Conservation (phyloP, 768 basidiomycete species). For the Termitomyces sp. region DNA sequence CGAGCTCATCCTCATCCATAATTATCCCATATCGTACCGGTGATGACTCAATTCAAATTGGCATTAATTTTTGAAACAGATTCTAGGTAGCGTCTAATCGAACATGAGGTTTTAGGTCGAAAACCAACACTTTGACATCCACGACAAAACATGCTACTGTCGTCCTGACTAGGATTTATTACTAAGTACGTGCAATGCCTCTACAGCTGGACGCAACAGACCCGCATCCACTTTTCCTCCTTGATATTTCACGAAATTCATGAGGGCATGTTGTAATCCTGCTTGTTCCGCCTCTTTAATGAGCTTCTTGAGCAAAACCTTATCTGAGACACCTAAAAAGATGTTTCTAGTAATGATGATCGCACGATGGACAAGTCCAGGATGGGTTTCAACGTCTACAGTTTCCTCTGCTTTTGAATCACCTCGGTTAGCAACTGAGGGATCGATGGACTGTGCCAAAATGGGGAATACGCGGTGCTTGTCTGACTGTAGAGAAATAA, state of each 20-base stretch:
- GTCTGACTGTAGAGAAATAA: slow-evolving; percentile 63
- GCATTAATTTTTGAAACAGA: not conserved
- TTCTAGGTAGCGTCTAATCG: not conserved
- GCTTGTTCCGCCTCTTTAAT: slow-evolving; percentile 44
- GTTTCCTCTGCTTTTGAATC: slow-evolving; percentile 20
- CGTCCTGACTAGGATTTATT: not conserved
- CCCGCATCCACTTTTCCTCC: slow-evolving; percentile 24
- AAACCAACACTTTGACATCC: not conserved
- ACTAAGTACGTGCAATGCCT: slow-evolving; percentile 37
- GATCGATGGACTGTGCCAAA: slow-evolving; percentile 63
- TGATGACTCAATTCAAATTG: not conserved
- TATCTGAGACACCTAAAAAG: slow-evolving; percentile 36
- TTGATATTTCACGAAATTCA: slow-evolving; percentile 39
- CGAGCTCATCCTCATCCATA: not conserved
- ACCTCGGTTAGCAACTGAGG: slow-evolving; percentile 29
- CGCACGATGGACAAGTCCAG: slow-evolving; percentile 73
- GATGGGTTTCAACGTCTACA: slow-evolving; percentile 30
- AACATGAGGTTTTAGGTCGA: not conserved
- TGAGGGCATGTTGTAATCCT: slow-evolving; percentile 50
- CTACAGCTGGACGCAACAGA: slow-evolving; percentile 42
- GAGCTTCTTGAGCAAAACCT: slow-evolving; percentile 33
- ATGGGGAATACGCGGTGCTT: slow-evolving; percentile 59
- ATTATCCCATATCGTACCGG: not conserved
- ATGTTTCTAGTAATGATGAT: slow-evolving; percentile 72
- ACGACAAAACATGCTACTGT: not conserved